Base-by-base conservation (phyloP, 1,139 yeast genomes). In the Blastobotrys serpentis region DNA sequence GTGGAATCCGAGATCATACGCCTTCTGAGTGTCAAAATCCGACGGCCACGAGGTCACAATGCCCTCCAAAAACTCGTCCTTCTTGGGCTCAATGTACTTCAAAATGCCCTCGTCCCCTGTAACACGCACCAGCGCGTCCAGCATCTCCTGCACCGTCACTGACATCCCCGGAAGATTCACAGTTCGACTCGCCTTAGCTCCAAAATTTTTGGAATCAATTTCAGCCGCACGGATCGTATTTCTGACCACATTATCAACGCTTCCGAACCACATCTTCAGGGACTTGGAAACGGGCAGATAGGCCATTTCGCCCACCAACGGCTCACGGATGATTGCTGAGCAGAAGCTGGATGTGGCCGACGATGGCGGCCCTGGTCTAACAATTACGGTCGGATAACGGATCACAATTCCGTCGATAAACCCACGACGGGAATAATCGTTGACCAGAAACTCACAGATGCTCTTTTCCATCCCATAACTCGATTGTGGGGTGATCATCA, bases 261-360 rank as follows among this genome's bases (percentile, higher is more conserved):
- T 47, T 11, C 56, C 56, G 17, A 57, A 42, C 57, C 58, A 57
- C 29, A 55, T 47, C 25, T 46, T 46, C 22, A 57, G 50, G 33
- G 42, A 42, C 23, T 52, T 54, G 34, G 49, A 47, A 3, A 49
- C 54, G 7, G 61, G 61, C 36, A 57, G 42, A 5, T 44, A 48
- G 11, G 57, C 56, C 33, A 41, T 44, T 17, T 43, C 34, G 7
- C 55, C 56, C 13, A 38, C 47, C 38, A 58, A 40, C 19, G 62
- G 62, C 43, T 58, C 62, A n/a, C 61, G 50, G 37, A 58, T 56
- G 44, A 58, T 58, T 16, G 60, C 61, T 5, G 61, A 57, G 8
- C 59, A 54, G 49, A 57, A 58, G 21, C 58, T 54, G 10, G 61
- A 58, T 5, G 60, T 56, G 8, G 61, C 62, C 13, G 54, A 51